Conservation (phyloP, 495 filamentous ascomycete genomes). For the Aspergillus egyptiacus region DNA sequence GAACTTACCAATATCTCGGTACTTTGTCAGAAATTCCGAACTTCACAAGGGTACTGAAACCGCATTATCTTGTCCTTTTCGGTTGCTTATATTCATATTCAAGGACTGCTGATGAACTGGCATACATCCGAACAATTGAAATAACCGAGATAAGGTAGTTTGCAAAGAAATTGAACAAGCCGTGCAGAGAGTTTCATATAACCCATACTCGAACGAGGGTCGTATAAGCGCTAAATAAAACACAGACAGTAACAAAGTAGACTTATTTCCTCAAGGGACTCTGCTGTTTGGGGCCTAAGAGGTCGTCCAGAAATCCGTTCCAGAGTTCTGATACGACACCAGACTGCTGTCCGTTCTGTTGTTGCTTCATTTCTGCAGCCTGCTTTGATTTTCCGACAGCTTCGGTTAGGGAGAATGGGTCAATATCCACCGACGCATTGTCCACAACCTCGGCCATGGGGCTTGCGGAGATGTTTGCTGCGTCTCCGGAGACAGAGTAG, state of each 20-base stretch:
- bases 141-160: background rate
- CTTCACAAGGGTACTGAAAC: too few relatives aligned
- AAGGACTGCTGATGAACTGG: too few relatives aligned
- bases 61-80: too few relatives aligned
- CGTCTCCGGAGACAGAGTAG: constrained; percentile 47
- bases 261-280: constrained; percentile 20
- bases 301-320: constrained; percentile 53
- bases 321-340: constrained; percentile 47
- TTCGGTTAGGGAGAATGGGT: constrained; percentile 53
- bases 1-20: too few relatives aligned
- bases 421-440: constrained; percentile 49
- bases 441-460: constrained; percentile 57
- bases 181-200: background rate
- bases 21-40: too few relatives aligned
- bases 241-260: background rate
- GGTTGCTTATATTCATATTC: too few relatives aligned
- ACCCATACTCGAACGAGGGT: constrained; percentile 2
- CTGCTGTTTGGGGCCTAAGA: constrained; percentile 43
- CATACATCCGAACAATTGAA: background rate
- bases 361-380: constrained; percentile 31
- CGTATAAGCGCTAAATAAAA: constrained; percentile 14
- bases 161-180: background rate
- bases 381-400: constrained; percentile 40
- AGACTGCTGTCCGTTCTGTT: constrained; percentile 23
- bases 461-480: constrained; percentile 47